These are phyloP conservation scores for Chaetoceros muelleri DNA, from an alignment of 108 stramenopile genomes.

Conservation along the genomic window DNA sequence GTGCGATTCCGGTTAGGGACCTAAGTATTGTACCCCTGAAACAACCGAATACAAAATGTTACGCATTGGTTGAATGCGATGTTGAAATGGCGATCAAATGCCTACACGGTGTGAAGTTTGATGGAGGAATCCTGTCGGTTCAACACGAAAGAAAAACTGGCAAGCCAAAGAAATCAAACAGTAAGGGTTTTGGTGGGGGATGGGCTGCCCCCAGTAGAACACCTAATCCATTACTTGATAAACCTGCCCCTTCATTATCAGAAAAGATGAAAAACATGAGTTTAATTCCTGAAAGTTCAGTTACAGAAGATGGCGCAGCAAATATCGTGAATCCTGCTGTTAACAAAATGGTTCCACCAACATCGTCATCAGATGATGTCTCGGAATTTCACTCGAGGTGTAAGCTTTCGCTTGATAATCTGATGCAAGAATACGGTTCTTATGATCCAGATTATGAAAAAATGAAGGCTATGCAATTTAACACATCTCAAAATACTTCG, in stretches of 20 bases:
- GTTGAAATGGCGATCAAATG: neutral
- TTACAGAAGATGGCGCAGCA: neutral
- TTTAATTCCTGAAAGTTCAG: neutral
- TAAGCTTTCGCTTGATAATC: constrained; percentile 17
- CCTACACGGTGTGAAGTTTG: neutral
- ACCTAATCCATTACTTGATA: neutral
- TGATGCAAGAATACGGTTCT: constrained; percentile 64
- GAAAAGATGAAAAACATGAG: neutral
- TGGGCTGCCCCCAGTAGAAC: neutral
- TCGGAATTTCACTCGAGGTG: neutral
- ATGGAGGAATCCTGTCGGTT: neutral
- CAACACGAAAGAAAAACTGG: neutral
- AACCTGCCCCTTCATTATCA: neutral
- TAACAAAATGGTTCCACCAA: constrained; percentile 27
- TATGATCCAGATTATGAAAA: constrained; percentile 61
- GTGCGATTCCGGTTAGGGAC: neutral
- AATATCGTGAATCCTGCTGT: neutral
- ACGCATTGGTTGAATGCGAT: neutral
- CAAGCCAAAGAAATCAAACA: neutral
- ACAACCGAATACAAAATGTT: neutral
- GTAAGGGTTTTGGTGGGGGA: neutral
- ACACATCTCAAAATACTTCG: neutral
- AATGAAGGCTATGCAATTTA: constrained; percentile 1
- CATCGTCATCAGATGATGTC: no score
- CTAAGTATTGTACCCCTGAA: neutral